A percentile compares a stretch with the other conserved stretches of the same genome.
Conservation (phyloP, 164 flowering plant species). For the Platanus orientalis region DNA sequence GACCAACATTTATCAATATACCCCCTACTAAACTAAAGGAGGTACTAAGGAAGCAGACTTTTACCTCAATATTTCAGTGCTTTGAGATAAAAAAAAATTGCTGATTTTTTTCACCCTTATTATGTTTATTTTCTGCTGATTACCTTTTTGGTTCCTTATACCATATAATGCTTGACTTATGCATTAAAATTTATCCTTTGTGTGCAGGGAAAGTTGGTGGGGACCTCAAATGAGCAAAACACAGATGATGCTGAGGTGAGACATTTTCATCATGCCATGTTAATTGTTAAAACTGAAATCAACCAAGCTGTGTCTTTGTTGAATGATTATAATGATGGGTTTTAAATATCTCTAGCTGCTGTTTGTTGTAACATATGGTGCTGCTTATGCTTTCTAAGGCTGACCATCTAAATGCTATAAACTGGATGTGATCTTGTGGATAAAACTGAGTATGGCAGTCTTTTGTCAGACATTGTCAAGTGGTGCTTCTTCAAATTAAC, state of each 20-base stretch:
- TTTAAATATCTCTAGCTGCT: not conserved
- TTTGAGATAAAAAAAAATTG: not conserved
- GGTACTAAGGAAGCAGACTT: too few relatives aligned
- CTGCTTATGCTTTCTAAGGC: not conserved
- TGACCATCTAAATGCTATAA: not conserved
- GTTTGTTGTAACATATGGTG: not conserved
- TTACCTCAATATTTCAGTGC: too few relatives aligned
- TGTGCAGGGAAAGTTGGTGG: slow-evolving; percentile 34
- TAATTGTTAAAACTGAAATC: not conserved
- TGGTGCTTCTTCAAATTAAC: slow-evolving; percentile 4
- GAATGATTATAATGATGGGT: not conserved
- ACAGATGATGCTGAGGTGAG: slow-evolving; percentile 27
- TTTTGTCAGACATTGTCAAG: not conserved
- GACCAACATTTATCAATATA: too few relatives aligned
- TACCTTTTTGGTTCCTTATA: not conserved
- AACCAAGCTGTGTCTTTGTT: not conserved
- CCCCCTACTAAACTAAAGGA: too few relatives aligned
- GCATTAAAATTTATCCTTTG: not conserved
- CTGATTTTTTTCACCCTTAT: not conserved
- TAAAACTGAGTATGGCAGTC: not conserved
- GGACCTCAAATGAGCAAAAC: slow-evolving; percentile 19
- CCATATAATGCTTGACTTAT: not conserved
- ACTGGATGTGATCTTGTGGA: not conserved
- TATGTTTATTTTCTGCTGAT: not conserved
- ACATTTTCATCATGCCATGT: not conserved